Base-by-base conservation (phyloP, 2,329 filamentous ascomycete species). In the Trichoderma koningii region DNA sequence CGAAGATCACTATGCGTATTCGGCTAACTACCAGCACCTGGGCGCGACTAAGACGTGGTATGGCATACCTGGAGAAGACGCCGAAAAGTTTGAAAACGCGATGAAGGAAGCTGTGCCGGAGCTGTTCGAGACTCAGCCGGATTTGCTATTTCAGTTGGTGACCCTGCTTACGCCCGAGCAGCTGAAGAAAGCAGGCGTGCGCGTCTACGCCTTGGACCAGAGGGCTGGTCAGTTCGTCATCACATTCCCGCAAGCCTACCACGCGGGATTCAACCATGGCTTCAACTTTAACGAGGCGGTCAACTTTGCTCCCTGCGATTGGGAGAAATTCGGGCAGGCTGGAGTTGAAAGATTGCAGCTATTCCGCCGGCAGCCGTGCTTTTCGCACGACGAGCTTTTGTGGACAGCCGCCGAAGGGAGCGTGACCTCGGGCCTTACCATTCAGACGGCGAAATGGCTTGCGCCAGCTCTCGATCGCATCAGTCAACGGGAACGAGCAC, bases 241-340 rank as follows among this genome's bases (percentile, higher is more conserved):
- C 68, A 99, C 95, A 0, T 99, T 97, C 71, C 95, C 95, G 0
- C 91, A 97, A 75, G 95, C 95, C 0, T 99, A 98, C 71, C 95
- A 99, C 75, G 94, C 95, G 6, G 95, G 95, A 0, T 99, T 99
- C 79, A 99, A 99, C 72, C 95, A 99, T 72, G 95, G 91, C 0
- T 99, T 99, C 81, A 99, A 99, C 74, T 96, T 97, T 77, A 99
- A 99, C 71, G 95, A 99, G 76, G 95, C 95, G 5, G 95, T 99
- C 70, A 99, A 99, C 74, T 99, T 99, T 78, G 95, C 95, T 0
- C 95, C 95, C 0, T 84, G 82, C 30, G 95, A 99, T 71, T 99
- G 95, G 95, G 95, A 99, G 73, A 92, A 93, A 0, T 96, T 88
- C 73, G 95, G 95, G 2, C 88, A 94, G 63, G 85, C 88, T 30